These are phyloP conservation scores for Diplodia corticola DNA, from an alignment of 2,329 filamentous ascomycete species.

Conservation along the genomic window DNA sequence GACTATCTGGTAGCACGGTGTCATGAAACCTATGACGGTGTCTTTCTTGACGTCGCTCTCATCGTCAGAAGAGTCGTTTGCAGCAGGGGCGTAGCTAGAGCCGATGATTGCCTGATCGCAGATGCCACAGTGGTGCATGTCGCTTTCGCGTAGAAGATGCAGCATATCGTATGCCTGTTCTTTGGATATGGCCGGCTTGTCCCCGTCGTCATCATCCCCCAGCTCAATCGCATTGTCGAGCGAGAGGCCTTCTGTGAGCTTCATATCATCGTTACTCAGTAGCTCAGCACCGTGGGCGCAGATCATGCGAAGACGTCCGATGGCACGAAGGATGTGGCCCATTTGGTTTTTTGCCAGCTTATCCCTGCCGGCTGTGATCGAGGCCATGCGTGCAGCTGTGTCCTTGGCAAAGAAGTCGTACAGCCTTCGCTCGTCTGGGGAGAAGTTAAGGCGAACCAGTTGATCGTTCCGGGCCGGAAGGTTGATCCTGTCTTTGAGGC, in stretches of 20 bases:
- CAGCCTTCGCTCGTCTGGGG: slow-evolving; percentile 68
- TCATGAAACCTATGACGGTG: slow-evolving; percentile 73
- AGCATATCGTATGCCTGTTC: slow-evolving; percentile 84
- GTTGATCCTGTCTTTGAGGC: slow-evolving; percentile 81
- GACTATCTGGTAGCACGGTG: slow-evolving; percentile 82
- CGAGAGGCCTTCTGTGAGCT: slow-evolving; percentile 77
- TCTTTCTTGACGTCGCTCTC: slow-evolving; percentile 50
- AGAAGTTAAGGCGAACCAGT: slow-evolving; percentile 73
- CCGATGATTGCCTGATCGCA: slow-evolving; percentile 66
- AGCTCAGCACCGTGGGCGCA: slow-evolving; percentile 95
- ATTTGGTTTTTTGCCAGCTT: slow-evolving; percentile 84
- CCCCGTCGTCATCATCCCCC: slow-evolving; percentile 65
- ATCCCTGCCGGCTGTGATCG: slow-evolving; percentile 66
- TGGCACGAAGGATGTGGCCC: slow-evolving; percentile 88
- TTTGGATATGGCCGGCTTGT: slow-evolving; percentile 60
- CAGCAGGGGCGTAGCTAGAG: slow-evolving; percentile 40
- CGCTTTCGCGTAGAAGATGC: slow-evolving; percentile 78
- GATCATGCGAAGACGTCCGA: slow-evolving; percentile 83
- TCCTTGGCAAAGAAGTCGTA: slow-evolving; percentile 85
- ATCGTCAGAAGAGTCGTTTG: slow-evolving; percentile 59
- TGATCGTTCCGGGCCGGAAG: slow-evolving; percentile 73
- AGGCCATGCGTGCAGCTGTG: slow-evolving; percentile 75
- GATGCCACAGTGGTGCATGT: slow-evolving; percentile 69
- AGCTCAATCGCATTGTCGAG: slow-evolving; percentile 84
- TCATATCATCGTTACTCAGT: slow-evolving; percentile 78